These are phyloP conservation scores for Ustilago tritici DNA, from an alignment of 1,284 basidiomycete species.

Conservation along the genomic window DNA sequence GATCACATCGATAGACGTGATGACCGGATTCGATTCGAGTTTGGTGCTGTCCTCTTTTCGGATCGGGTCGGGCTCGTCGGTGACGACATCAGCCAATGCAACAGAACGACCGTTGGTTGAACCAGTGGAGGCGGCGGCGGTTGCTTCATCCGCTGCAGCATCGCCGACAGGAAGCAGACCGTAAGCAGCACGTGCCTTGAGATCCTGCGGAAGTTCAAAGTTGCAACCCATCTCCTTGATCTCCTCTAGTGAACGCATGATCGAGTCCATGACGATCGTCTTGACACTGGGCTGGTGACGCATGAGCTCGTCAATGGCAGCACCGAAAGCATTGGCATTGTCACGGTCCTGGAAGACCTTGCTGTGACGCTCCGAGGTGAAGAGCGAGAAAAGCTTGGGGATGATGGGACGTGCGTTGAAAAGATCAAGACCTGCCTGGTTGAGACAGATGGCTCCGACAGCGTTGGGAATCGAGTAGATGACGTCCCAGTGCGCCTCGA, in stretches of 20 bases:
- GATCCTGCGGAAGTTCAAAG: constrained; percentile 66
- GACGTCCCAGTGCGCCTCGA: constrained; percentile 79
- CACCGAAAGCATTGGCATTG: constrained; percentile 87
- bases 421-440: constrained; percentile 87
- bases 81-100: constrained; percentile 55
- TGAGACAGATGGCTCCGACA: constrained; percentile 95
- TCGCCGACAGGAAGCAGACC: constrained; percentile 42
- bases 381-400: constrained; percentile 84
- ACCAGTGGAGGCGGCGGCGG: constrained; percentile 10
- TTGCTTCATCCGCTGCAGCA: constrained; percentile 28
- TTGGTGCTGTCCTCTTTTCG: constrained; percentile 49
- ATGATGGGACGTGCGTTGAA: constrained; percentile 81
- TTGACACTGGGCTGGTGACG: constrained; percentile 94
- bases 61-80: constrained; percentile 57
- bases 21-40: constrained; percentile 55
- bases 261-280: constrained; percentile 73
- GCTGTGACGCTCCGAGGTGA: constrained; percentile 85
- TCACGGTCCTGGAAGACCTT: constrained; percentile 93
- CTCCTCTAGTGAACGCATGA: constrained; percentile 40
- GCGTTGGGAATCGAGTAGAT: constrained; percentile 93
- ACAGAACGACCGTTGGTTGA: constrained; percentile 27
- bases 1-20: constrained; percentile 62
- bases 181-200: constrained; percentile 45
- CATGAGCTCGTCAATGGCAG: constrained; percentile 92
- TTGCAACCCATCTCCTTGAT: constrained; percentile 79